phyloP scores from a whole-genome alignment of 2,329 filamentous ascomycete species.

The Monosporascus sp. region DNA sequence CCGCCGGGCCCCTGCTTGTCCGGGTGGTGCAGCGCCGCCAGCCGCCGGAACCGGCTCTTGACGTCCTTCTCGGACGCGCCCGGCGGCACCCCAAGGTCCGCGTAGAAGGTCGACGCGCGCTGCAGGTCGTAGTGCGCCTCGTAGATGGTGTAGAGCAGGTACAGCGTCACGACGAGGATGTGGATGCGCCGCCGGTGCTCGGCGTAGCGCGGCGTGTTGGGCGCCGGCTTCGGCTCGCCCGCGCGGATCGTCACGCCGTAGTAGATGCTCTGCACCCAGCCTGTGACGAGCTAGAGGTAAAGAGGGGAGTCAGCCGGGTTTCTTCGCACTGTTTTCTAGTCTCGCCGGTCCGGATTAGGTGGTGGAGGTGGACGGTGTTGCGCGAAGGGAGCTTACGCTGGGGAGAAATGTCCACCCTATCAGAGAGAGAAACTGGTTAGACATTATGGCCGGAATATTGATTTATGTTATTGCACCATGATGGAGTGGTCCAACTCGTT shows the following conservation, averaged over 20 bases:
- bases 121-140: conserved; percentile 82
- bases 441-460: conserved; percentile 34
- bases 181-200: conserved; percentile 78
- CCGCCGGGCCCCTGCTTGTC: conserved; percentile 62
- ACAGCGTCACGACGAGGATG: conserved; percentile 73
- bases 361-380: not conserved
- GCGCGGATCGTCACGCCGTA: conserved; percentile 87
- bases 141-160: conserved; percentile 88
- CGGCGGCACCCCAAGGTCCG: conserved; percentile 65
- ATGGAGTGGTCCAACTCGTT: not conserved
- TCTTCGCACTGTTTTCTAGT: not conserved
- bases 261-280: conserved; percentile 73
- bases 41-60: conserved; percentile 77
- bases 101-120: conserved; percentile 70
- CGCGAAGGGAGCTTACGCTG: conserved; percentile 33
- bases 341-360: not conserved
- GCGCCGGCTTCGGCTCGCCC: conserved; percentile 72
- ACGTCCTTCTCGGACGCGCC: conserved; percentile 68
- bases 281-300: conserved; percentile 62
- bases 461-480: not conserved
- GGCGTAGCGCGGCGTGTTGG: conserved; percentile 62
- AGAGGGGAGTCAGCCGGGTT: conserved; percentile 9
- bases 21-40: conserved; percentile 70
- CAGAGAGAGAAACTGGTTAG: conserved; percentile 44
- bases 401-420: conserved; percentile 55